Evolutionary conservation across 768 basidiomycete genomes (phyloP), one percentile per base, ranked within the genome.

Genomic region (Russula sp.): DNA sequence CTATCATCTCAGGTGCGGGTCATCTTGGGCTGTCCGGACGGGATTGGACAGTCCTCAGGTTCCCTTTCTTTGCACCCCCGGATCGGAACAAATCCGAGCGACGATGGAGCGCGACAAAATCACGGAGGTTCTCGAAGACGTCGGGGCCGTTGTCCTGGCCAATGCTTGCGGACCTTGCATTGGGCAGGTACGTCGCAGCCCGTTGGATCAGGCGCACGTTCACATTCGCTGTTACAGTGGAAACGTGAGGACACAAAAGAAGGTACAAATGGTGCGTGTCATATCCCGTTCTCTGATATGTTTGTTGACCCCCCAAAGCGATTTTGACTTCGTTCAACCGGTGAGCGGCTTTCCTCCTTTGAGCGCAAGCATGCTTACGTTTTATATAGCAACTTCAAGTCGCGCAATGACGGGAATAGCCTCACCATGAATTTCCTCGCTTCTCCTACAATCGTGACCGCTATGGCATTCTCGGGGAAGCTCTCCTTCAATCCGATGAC

Each of bases 131-230:
- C 77, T 99, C 47, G 82, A 96, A 74, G 85, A 85, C 68, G 89
- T 98, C 57, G 97, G 97, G n/a, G 97, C 91, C 2, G 80, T 87
- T 56, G 96, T 99, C 27, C 80, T 99, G 40, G 95, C 97, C 6
- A 99, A 99, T 74, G 97, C 97, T 3, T 99, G 97, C 68, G 97
- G 97, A 56, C 97, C 97, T 31, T 99, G 97, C 73, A 99, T 98
- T 69, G 97, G 97, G 51, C 96, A 98, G 76, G 89, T 87, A 68
- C 39, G 45, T 51, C 59, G 31, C 14, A 34, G 47, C 62, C 50
- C 56, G 65, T 54, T 67, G 11, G 50, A 37, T 42, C 45, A 35
- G 16, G 42, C 20, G 50, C 32, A 11, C 56, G 27, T 35, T 35
- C 42, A 57, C 32, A 40, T 16, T 16, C 37, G n/a, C 34, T 39